These are phyloP conservation scores for Podila minutissima DNA, from an alignment of 192 early-diverging fungal genomes.

Conservation along the genomic window DNA sequence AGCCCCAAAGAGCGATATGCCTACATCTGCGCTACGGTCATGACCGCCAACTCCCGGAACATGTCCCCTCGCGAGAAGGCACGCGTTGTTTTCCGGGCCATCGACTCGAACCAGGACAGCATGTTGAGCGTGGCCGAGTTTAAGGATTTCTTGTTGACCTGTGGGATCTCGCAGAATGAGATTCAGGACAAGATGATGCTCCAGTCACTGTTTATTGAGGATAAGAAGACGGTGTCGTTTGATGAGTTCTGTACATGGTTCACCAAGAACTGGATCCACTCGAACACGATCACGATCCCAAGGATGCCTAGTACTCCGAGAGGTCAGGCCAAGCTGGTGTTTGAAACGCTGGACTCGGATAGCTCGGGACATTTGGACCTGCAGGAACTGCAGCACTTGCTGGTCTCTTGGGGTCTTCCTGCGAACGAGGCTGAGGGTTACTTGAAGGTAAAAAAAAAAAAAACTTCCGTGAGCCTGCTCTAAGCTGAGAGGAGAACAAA, in stretches of 20 bases:
- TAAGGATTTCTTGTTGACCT: slow-evolving; percentile 28
- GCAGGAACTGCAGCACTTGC: slow-evolving; percentile 24
- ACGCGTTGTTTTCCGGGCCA: slow-evolving; percentile 26
- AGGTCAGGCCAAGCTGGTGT: slow-evolving; percentile 43
- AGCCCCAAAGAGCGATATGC: slow-evolving; percentile 26
- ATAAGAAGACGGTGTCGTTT: not conserved
- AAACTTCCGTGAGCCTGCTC: too few relatives aligned
- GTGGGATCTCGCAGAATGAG: slow-evolving; percentile 17
- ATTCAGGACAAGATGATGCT: slow-evolving; percentile 27
- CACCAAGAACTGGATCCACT: slow-evolving; percentile 48
- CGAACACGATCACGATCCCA: slow-evolving; percentile 22
- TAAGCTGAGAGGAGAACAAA: not conserved
- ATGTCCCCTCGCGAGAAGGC: slow-evolving; percentile 30
- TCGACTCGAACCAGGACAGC: slow-evolving; percentile 26
- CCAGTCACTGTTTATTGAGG: slow-evolving; percentile 13
- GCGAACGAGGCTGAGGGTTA: slow-evolving; percentile 21
- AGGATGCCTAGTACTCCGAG: slow-evolving; percentile 32
- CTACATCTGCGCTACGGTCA: slow-evolving; percentile 26
- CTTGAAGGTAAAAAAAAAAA: slow-evolving; percentile 24
- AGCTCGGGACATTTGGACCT: slow-evolving; percentile 29
- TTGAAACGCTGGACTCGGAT: slow-evolving; percentile 40
- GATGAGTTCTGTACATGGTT: slow-evolving; percentile 45
- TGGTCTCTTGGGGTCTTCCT: slow-evolving; percentile 41
- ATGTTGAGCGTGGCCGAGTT: slow-evolving; percentile 17
- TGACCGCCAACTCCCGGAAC: slow-evolving; percentile 25